Evolutionary conservation across 139 green algal species (phyloP), one percentile per base, ranked within the genome.

Genomic region (Diplosphaera chodatii): DNA sequence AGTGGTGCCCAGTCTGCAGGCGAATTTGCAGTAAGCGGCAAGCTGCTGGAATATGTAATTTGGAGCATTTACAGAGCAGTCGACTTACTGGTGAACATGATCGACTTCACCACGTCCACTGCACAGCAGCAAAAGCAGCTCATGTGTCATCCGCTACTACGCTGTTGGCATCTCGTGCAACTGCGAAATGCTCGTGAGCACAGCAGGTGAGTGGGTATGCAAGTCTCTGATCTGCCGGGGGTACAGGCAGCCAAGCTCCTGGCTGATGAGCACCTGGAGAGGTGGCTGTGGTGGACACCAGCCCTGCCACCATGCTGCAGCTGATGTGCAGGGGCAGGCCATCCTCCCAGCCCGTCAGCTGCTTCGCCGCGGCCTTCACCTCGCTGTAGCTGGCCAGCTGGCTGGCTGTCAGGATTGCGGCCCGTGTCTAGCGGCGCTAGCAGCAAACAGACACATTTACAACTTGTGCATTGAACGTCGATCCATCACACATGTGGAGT

Each of bases 361-460:
- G 70, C 33, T 79, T 83, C 32, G 88, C 70, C 6, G 59, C 29
- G 23, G 71, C 41, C 68, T 93, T 94, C 29, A 91, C 80, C 77
- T 93, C 87, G 64, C 94, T 87, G 70, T 97, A 97, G 28, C 89
- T 93, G 4, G 88, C 92, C 40, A 83, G 90, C 79, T 96, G 91
- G 8, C 83, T 81, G 5, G 88, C 88, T 8, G 91, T 96, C 27
- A 96, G 81, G 40, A 92, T 77, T 32, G 89, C 83, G 15, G 85
- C 86, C 6, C 91, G 80, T 22, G 77, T 75, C 77, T 87, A 80
- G 64, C 41, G 20, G 32, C 20, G 21, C n/a, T 0, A 23, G 34
- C 66, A 70, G 34, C 23, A 15, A 34, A 0, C 4, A 1, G 27
- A n/a, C 15, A n/a, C n/a, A n/a, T n/a, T n/a, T n/a, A n/a, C n/a